A percentile compares a stretch with the other conserved stretches of the same genome.
phyloP scores from a whole-genome alignment of 768 basidiomycete genomes.

The Boletus rufocinnamomeus region DNA sequence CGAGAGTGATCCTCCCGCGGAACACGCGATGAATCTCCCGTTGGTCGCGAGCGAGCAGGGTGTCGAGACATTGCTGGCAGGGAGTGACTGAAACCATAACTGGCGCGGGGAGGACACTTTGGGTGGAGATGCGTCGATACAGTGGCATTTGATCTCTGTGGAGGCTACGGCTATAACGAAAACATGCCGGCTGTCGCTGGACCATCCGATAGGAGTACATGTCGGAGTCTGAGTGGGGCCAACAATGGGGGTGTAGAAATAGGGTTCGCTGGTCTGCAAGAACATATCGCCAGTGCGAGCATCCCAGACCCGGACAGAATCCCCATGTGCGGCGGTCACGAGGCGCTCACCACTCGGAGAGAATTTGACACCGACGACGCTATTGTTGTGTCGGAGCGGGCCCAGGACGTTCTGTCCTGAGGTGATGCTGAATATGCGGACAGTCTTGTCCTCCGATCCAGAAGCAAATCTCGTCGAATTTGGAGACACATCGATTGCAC shows the following conservation, averaged over 20 bases:
- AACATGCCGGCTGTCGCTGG: not conserved
- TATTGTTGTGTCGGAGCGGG: slow-evolving; percentile 2
- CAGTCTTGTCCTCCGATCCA: slow-evolving; percentile 10
- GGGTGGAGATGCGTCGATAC: not conserved
- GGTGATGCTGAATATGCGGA: slow-evolving; percentile 9
- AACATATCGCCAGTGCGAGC: not conserved
- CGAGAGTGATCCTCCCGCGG: not conserved
- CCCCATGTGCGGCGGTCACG: not conserved
- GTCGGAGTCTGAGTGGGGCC: not conserved
- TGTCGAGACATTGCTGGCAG: not conserved
- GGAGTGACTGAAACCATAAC: not conserved
- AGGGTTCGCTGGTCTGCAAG: not conserved
- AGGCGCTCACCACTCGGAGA: slow-evolving; percentile 4
- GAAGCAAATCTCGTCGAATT: slow-evolving; percentile 12
- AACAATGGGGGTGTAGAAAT: no score
- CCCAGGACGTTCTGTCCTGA: slow-evolving; percentile 3
- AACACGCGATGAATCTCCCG: no score
- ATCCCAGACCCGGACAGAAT: slow-evolving; percentile 7
- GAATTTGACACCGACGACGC: slow-evolving; percentile 8
- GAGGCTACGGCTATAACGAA: not conserved
- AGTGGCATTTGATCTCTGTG: no score
- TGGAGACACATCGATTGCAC: slow-evolving; percentile 12
- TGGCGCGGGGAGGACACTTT: accelerated
- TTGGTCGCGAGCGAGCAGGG: not conserved
- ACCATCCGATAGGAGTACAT: not conserved